phyloP scores from a whole-genome alignment of 2,329 filamentous ascomycete genomes.

The Talaromyces piceae region DNA sequence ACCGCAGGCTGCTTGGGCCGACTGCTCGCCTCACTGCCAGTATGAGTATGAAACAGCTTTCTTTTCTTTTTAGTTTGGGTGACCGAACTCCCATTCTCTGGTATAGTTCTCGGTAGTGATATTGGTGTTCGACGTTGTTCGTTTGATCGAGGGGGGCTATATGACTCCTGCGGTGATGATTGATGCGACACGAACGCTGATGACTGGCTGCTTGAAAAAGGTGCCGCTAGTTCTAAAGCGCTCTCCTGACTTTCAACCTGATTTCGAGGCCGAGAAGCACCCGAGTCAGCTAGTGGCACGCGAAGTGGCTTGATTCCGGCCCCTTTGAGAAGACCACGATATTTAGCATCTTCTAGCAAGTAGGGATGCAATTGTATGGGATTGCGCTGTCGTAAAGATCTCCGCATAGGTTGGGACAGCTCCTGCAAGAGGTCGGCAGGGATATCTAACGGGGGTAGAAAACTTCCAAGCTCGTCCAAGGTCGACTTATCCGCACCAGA shows the following conservation, averaged over 20 bases:
- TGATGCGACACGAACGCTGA: slow-evolving; percentile 25
- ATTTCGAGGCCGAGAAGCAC: slow-evolving; percentile 7
- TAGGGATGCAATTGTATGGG: slow-evolving; percentile 45
- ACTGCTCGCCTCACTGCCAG: slow-evolving; percentile 10
- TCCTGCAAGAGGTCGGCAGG: slow-evolving; percentile 22
- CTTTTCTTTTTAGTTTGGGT: slow-evolving; percentile 27
- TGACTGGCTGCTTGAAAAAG: slow-evolving; percentile 25
- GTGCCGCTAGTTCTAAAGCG: slow-evolving; percentile 21
- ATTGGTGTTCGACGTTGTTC: slow-evolving; percentile 4
- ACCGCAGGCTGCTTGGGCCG: slow-evolving; percentile 13
- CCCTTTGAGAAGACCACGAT: slow-evolving; percentile 33
- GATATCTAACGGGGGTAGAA: slow-evolving; percentile 19
- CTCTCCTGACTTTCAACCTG: slow-evolving; percentile 24
- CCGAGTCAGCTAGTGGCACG: slow-evolving; percentile 13
- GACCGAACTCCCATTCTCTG: background rate
- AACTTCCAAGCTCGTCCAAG: slow-evolving; percentile 11
- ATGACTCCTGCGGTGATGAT: slow-evolving; percentile 18
- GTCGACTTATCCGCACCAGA: background rate
- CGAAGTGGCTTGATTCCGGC: slow-evolving; percentile 39
- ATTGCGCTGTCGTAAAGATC: slow-evolving; percentile 37
- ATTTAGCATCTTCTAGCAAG: slow-evolving; percentile 38
- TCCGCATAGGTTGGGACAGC: slow-evolving; percentile 20
- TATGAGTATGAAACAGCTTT: slow-evolving; percentile 24
- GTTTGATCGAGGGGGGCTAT: slow-evolving; percentile 6
- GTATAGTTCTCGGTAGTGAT: background rate